Evolutionary conservation across 768 basidiomycete genomes (phyloP).

Genomic region (Candolleomyces aberdarensis): DNA sequence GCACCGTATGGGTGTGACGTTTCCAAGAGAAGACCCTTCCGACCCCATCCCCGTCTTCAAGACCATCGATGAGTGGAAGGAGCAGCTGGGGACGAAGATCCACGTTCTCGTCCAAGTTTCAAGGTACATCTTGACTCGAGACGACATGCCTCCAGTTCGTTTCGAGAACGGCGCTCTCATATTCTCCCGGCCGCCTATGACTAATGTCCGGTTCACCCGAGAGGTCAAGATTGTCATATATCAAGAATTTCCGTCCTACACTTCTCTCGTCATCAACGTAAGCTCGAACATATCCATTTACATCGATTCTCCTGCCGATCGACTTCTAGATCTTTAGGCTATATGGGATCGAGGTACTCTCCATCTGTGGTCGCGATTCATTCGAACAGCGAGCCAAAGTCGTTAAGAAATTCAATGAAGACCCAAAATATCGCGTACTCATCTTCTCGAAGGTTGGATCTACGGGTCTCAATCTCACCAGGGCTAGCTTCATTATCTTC

Average conservation of each 20-base stretch:
- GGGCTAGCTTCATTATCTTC: slow-evolving; percentile 18
- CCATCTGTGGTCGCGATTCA: slow-evolving; percentile 14
- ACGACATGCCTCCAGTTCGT: slow-evolving; percentile 11
- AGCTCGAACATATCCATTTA: background rate
- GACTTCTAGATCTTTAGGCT: background rate
- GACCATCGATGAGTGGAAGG: too few species aligned
- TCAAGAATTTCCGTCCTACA: slow-evolving; percentile 20
- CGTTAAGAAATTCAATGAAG: slow-evolving; percentile 11
- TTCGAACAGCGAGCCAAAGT: slow-evolving; percentile 9
- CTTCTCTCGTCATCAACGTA: slow-evolving; percentile 17
- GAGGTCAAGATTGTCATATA: slow-evolving; percentile 14
- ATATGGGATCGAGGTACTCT: background rate
- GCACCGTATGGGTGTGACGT: too few species aligned
- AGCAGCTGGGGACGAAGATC: slow-evolving; percentile 13
- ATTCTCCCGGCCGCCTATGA: slow-evolving; percentile 12
- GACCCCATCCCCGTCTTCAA: too few species aligned
- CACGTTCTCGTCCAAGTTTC: slow-evolving; percentile 12
- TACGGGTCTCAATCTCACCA: slow-evolving; percentile 20
- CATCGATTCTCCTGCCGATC: too few species aligned
- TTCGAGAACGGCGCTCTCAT: slow-evolving; percentile 15
- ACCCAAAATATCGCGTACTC: slow-evolving; percentile 8
- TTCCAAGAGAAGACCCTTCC: too few species aligned
- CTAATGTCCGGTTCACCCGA: background rate
- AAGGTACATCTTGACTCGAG: slow-evolving; percentile 10
- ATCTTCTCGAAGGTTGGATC: slow-evolving; percentile 22